Evolutionary conservation across 2,329 filamentous ascomycete species (phyloP).

Genomic region (Trichophyton benhamiae): DNA sequence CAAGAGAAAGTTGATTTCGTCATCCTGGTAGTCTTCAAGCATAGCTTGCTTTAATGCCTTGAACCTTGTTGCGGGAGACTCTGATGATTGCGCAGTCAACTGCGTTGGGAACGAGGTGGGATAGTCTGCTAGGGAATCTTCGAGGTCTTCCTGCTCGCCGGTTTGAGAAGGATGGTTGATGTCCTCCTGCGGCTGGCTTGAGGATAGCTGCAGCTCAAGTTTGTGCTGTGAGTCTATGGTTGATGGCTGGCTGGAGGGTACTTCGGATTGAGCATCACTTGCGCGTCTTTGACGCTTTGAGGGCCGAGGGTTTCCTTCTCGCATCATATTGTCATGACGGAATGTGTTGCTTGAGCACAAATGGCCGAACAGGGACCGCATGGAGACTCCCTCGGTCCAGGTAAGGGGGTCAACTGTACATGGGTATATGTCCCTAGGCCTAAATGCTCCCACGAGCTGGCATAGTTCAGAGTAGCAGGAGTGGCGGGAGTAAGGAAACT

Average conservation of each 20-base stretch:
- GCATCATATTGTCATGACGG: slow-evolving; percentile 53
- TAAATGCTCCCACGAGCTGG: slow-evolving; percentile 53
- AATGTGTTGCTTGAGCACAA: slow-evolving; percentile 52
- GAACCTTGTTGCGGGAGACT: slow-evolving; percentile 6
- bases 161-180: neutral
- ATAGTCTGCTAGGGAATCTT: neutral
- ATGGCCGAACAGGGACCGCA: slow-evolving; percentile 58
- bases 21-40: slow-evolving; percentile 8
- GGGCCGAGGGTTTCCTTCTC: slow-evolving; percentile 19
- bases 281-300: slow-evolving; percentile 7
- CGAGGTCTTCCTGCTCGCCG: neutral
- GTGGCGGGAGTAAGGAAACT: slow-evolving; percentile 79
- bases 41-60: slow-evolving; percentile 11
- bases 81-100: neutral
- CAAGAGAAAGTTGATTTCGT: slow-evolving; percentile 12
- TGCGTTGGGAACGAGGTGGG: slow-evolving; percentile 1
- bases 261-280: slow-evolving; percentile 7
- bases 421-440: slow-evolving; percentile 65
- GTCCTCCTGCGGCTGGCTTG: neutral
- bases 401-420: slow-evolving; percentile 56
- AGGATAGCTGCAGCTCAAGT: neutral
- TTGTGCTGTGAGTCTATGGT: neutral
- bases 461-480: slow-evolving; percentile 75
- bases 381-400: slow-evolving; percentile 55
- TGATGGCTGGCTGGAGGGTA: slow-evolving; percentile 10